Conservation (phyloP, 306 rosid genomes). For the Bauhinia variegata region DNA sequence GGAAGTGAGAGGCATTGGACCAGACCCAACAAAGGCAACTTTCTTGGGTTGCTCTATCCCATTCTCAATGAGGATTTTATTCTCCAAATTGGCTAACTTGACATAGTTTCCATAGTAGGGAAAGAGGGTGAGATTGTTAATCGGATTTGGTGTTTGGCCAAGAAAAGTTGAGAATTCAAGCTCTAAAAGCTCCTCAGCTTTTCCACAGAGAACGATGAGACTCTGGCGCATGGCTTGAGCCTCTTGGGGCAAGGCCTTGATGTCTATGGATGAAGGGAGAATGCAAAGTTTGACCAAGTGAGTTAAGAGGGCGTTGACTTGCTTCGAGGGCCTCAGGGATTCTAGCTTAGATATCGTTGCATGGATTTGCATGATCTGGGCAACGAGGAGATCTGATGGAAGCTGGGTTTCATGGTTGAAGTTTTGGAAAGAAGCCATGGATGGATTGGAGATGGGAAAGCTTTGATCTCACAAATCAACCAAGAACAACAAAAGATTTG, state of each 20-base stretch:
- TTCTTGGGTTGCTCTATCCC: slow-evolving; percentile 50
- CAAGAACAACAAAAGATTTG: neutral
- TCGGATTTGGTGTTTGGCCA: slow-evolving; percentile 46
- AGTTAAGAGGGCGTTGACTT: slow-evolving; percentile 68
- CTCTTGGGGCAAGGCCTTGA: slow-evolving; percentile 52
- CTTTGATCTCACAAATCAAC: neutral
- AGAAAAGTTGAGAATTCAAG: slow-evolving; percentile 66
- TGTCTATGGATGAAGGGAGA: slow-evolving; percentile 59
- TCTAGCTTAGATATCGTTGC: slow-evolving; percentile 64
- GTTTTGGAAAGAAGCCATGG: slow-evolving; percentile 60
- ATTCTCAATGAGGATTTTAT: slow-evolving; percentile 49
- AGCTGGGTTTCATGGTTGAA: slow-evolving; percentile 46
- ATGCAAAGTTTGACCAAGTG: slow-evolving; percentile 64
- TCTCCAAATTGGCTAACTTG: slow-evolving; percentile 60
- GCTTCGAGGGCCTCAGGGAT: slow-evolving; percentile 63
- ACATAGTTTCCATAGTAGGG: slow-evolving; percentile 75
- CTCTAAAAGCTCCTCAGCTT: slow-evolving; percentile 76
- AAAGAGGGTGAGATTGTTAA: slow-evolving; percentile 57
- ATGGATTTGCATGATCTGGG: slow-evolving; percentile 54
- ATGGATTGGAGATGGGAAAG: slow-evolving; percentile 23
- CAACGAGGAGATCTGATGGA: slow-evolving; percentile 44
- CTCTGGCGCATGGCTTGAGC: slow-evolving; percentile 51
- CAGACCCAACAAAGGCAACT: slow-evolving; percentile 77
- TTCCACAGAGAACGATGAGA: slow-evolving; percentile 59
- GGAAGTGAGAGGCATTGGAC: slow-evolving; percentile 83